Conservation (phyloP, 805 yeast species). For the Pichia exigua region DNA sequence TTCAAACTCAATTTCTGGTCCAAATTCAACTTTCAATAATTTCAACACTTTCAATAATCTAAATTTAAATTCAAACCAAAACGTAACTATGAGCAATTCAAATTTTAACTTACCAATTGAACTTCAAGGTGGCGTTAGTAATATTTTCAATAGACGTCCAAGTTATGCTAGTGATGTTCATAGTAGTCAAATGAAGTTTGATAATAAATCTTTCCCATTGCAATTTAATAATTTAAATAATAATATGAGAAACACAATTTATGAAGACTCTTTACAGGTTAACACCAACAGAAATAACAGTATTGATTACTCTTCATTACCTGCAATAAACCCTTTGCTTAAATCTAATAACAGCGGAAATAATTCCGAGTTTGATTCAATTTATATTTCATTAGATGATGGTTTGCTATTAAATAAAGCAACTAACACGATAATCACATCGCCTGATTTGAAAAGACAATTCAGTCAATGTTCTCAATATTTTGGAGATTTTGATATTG, state of each 20-base stretch:
- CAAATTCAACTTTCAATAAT: background rate
- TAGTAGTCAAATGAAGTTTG: slow-evolving; percentile 18
- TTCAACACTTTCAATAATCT: background rate
- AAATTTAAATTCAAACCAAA: background rate
- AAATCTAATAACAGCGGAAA: background rate
- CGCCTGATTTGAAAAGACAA: slow-evolving; percentile 44
- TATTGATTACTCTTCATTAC: background rate
- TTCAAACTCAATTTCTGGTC: background rate
- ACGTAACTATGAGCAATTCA: background rate
- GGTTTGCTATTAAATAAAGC: slow-evolving; percentile 52
- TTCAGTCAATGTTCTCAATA: slow-evolving; percentile 45
- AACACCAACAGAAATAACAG: background rate
- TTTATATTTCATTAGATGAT: slow-evolving; percentile 41
- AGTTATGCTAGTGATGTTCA: slow-evolving; percentile 66
- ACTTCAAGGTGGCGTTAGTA: slow-evolving; percentile 57
- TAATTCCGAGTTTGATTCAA: slow-evolving; percentile 12
- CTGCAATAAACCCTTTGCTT: background rate
- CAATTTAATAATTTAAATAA: slow-evolving; percentile 3
- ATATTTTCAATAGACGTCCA: slow-evolving; percentile 61
- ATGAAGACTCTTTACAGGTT: background rate
- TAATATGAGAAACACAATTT: slow-evolving; percentile 1
- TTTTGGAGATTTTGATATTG: slow-evolving; percentile 40
- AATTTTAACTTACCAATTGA: slow-evolving; percentile 46
- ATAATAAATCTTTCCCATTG: slow-evolving; percentile 16
- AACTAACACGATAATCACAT: slow-evolving; percentile 44